Percentiles rank a stretch among this genome's conserved stretches.
Conservation (phyloP, 2,329 filamentous ascomycete species). For the Phaeosphaeria sp. region DNA sequence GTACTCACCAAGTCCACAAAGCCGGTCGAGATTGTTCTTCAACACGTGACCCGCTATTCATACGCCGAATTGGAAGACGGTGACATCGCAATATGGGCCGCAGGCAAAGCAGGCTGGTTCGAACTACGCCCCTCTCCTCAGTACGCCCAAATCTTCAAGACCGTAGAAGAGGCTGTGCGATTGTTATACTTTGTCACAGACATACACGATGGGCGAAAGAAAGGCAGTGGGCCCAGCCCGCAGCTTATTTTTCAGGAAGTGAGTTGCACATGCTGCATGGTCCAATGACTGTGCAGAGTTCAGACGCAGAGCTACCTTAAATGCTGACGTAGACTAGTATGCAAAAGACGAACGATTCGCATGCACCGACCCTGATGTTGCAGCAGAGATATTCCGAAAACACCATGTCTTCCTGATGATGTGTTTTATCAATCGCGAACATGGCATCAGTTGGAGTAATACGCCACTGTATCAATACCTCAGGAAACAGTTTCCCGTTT, state of each 20-base stretch:
- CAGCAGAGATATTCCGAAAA: conserved; percentile 38
- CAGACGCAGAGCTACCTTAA: too few relatives aligned
- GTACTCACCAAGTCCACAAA: conserved; percentile 44
- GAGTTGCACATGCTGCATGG: conserved; percentile 18
- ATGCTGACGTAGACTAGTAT: conserved; percentile 35
- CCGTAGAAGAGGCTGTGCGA: conserved; percentile 68
- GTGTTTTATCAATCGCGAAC: conserved; percentile 53
- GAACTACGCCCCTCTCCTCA: conserved; percentile 66
- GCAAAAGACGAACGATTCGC: conserved; percentile 41
- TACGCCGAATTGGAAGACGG: conserved; percentile 63
- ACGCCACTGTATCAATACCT: conserved; percentile 53
- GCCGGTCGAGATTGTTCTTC: conserved; percentile 60
- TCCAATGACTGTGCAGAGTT: background rate
- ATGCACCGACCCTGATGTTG: conserved; percentile 32
- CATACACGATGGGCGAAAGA: conserved; percentile 56
- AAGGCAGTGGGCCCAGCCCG: conserved; percentile 47
- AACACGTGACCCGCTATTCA: conserved; percentile 55
- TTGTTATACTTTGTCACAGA: conserved; percentile 70
- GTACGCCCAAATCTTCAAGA: conserved; percentile 64
- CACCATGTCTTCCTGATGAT: conserved; percentile 54
- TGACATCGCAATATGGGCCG: conserved; percentile 69
- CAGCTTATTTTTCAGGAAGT: conserved; percentile 50
- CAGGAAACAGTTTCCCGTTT: conserved; percentile 46
- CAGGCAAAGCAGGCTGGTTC: conserved; percentile 71
- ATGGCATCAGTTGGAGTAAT: conserved; percentile 53